Percentiles rank a stretch among this genome's conserved stretches.
Evolutionary conservation across 257 asterid genomes (phyloP).

Genomic region (Primulina huaijiensis): DNA sequence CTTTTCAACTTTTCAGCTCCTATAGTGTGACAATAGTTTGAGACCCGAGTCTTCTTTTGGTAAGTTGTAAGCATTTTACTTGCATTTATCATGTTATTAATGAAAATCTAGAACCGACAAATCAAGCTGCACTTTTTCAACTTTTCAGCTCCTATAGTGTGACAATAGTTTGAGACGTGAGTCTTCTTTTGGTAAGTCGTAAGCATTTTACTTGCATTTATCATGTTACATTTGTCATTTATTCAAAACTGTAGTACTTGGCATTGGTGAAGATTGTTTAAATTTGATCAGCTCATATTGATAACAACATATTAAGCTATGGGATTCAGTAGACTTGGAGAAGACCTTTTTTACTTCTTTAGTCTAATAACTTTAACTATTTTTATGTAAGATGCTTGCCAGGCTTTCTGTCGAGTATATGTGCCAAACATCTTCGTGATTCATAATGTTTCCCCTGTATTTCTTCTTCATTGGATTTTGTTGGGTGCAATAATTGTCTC

Average conservation of each 20-base stretch:
- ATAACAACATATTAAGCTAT: background rate
- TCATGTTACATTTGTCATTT: conserved; percentile 12
- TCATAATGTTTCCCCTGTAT: background rate
- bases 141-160: conserved; percentile 64
- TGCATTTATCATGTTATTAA: conserved; percentile 30
- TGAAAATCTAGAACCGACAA: conserved; percentile 63
- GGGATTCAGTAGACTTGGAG: background rate
- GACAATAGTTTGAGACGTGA: conserved; percentile 48
- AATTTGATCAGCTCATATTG: background rate
- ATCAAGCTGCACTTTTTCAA: conserved; percentile 71
- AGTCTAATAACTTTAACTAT: background rate
- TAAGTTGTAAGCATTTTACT: conserved; percentile 27
- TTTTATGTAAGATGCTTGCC: background rate
- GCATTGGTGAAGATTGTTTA: conserved; percentile 2
- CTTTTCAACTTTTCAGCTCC: conserved; percentile 66
- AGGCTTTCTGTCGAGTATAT: background rate
- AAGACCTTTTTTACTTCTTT: background rate
- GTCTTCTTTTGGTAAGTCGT: conserved; percentile 35
- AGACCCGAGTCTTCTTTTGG: conserved; percentile 30
- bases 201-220: conserved; percentile 3
- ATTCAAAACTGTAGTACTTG: background rate
- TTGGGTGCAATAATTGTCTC: no score
- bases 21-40: conserved; percentile 57
- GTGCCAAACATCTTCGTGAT: background rate
- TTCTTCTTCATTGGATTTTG: background rate